Percentiles rank a stretch among this genome's conserved stretches.
phyloP scores from a whole-genome alignment of 345 rosid genomes.

The Eucalyptus pumila region DNA sequence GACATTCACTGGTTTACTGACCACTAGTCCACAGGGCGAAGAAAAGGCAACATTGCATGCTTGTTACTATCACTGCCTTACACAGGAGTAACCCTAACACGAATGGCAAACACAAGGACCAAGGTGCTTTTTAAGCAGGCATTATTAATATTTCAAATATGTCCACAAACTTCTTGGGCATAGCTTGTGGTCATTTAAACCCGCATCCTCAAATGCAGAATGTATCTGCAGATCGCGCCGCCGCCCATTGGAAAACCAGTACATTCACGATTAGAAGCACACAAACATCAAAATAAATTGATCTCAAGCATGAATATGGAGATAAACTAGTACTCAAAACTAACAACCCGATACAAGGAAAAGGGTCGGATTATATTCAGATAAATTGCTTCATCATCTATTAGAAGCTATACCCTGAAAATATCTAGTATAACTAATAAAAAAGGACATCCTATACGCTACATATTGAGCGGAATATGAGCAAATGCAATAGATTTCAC shows the following conservation, averaged over 20 bases:
- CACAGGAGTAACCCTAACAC: too few species aligned
- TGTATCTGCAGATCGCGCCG: slow-evolving; percentile 82
- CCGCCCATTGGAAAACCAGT: slow-evolving; percentile 53
- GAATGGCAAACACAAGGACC: too few species aligned
- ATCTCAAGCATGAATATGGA: background rate
- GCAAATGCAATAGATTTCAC: background rate
- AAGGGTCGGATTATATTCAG: background rate
- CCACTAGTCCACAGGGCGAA: too few species aligned
- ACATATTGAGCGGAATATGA: slow-evolving; percentile 57
- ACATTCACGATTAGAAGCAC: background rate
- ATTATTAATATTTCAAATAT: too few species aligned
- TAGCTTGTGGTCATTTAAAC: too few species aligned
- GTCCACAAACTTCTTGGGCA: too few species aligned
- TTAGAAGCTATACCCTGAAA: background rate
- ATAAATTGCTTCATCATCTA: background rate
- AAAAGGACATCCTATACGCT: slow-evolving; percentile 30
- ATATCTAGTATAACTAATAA: background rate
- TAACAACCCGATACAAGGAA: rapidly evolving
- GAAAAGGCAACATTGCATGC: too few species aligned
- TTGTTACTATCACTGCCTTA: too few species aligned
- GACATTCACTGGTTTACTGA: too few species aligned
- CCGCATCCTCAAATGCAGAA: slow-evolving; percentile 75
- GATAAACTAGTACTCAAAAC: background rate
- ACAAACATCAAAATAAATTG: background rate
- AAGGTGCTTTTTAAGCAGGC: too few species aligned